Evolutionary conservation across 164 flowering plant species (phyloP).

Genomic region (Magnolia sinica): DNA sequence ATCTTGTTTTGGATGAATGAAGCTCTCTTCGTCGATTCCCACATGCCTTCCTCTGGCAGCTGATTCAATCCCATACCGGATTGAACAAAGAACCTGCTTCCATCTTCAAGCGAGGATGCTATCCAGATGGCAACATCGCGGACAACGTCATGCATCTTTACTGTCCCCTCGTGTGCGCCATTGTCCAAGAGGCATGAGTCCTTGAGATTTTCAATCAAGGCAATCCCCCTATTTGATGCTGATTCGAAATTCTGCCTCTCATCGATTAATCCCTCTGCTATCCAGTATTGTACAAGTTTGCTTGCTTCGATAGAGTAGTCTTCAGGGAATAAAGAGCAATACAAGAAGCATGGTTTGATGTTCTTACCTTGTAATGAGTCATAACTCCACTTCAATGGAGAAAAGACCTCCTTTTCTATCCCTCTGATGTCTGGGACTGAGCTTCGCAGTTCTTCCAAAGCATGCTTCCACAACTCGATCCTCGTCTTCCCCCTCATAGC

Average conservation of each 20-base stretch:
- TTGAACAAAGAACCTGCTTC: neutral
- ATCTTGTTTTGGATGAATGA: too few species aligned
- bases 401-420: neutral
- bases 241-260: neutral
- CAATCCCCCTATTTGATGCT: neutral
- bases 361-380: neutral
- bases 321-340: neutral
- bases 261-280: constrained; percentile 10
- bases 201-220: neutral
- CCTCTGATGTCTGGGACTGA: neutral
- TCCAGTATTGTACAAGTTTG: constrained; percentile 11
- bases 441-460: neutral
- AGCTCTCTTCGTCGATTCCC: too few species aligned
- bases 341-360: constrained; percentile 2
- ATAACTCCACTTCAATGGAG: neutral
- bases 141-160: neutral
- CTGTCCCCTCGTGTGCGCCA: neutral
- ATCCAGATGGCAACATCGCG: neutral
- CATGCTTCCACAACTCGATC: neutral
- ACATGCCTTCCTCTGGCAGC: neutral
- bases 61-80: neutral
- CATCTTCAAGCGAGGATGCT: neutral
- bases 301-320: neutral
- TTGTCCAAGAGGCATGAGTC: neutral
- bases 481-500: constrained; percentile 7